Base-by-base conservation (phyloP, 768 basidiomycete species). In the Rhodotorula diobovata region DNA sequence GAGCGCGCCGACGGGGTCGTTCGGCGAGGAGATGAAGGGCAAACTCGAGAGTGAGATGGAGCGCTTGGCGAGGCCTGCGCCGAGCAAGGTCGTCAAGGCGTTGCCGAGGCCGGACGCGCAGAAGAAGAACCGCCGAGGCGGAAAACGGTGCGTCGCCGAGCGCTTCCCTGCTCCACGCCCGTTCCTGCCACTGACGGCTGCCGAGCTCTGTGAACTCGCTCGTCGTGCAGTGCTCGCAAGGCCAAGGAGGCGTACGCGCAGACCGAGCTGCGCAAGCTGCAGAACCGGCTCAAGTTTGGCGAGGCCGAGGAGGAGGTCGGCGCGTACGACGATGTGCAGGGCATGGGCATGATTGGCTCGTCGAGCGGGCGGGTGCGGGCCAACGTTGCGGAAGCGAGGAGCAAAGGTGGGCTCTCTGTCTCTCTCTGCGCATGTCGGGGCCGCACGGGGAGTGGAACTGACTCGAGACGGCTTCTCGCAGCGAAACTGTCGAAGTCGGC, bases 211-310 rank as follows among this genome's bases (percentile, higher is more conserved):
- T 46, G 45, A 21, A 18, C 6, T 46, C 21, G 12, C 10, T 46
- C 20, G 39, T 41, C 25, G 48, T 25, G 25, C 73, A 96, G 94
- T 15, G 96, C 95, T 2, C 87, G 96, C 57, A 95, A 97, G 79
- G 90, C 93, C n/a, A 99, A 99, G 79, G 96, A 98, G 81, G 93
- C 93, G 2, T 94, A 94, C 78, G 93, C 93, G 10, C 90, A 93
- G 81, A 98, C 96, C 4, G 96, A 99, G 79, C 83, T 99, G 56
- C 88, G 93, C 72, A 98, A 98, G 81, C 84, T 96, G 73, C 95
- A 98, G 82, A 99, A 99, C 80, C 87, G 96, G 58, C 90, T 98
- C 90, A 87, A 84, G 66, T 98, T 99, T 77, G 96, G 95, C 53
- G 89, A 95, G 81, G 89, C 89, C 2, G 96, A 98, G 78, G 89